Base-by-base conservation (phyloP, 2,329 filamentous ascomycete genomes). In the Beauveria varroae region DNA sequence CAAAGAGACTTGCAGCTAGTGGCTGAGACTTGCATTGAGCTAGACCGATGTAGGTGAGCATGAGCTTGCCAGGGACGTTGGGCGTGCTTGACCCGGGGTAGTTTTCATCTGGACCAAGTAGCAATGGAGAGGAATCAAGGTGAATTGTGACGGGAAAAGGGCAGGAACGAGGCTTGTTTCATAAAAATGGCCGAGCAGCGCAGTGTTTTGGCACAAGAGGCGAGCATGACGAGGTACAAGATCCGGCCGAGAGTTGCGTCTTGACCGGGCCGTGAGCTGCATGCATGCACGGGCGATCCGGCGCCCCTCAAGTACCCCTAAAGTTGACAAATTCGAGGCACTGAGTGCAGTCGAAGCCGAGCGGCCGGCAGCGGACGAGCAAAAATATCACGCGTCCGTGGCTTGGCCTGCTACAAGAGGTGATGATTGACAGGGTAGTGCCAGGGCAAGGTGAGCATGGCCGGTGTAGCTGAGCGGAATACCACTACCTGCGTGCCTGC, bases 11-110 rank as follows among this genome's bases (percentile, higher is more conserved):
- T 57, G 46, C 44, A 49, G 28, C 46, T 41, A 49, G 55, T 59
- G 57, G 57, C 57, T 59, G 47, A 59, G 47, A 59, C 57, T 51
- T 51, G 57, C 57, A 52, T 28, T 26, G 52, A 24, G 57, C 47
- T 44, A 52, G 14, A 49, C 47, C 37, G 49, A 59, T 24, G 37
- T 24, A 59, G 47, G 47, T 22, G 57, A 59, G 49, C 46, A 47
- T 40, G 37, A 52, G 49, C 26, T 50, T 52, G 47, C 55, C 50
- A 30, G 55, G 55, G 44, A 34, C 7, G 22, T 50, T 50, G 40
- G 44, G 44, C 10, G 46, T 41, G 46, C 46, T 59, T 59, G 57
- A 59, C 57, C 52, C 57, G 37, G 37, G 46, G 18, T 18, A 30
- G 22, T 30, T 10, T 26, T 18, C 10, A 24, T 14, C 34, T 40